Evolutionary conservation across 371 early-diverging fungal species (phyloP).

Genomic region (Synchytrium microbalum): DNA sequence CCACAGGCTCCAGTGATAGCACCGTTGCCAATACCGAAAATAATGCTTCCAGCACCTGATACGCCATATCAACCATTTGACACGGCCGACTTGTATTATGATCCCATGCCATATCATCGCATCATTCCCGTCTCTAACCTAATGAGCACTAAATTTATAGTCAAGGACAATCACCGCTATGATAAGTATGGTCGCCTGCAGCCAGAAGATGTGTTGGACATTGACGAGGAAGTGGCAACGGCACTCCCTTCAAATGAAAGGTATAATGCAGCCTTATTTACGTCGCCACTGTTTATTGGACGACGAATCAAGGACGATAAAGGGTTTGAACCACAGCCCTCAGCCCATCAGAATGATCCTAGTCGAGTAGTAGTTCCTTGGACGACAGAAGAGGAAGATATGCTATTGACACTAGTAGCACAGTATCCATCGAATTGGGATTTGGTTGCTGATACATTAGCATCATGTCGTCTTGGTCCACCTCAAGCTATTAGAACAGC

Average conservation of each 20-base stretch:
- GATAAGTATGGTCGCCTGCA: conserved; percentile 23
- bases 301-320: neutral
- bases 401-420: conserved; percentile 46
- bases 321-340: neutral
- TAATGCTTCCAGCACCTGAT: neutral
- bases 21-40: neutral
- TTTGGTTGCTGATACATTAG: conserved; percentile 51
- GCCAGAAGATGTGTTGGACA: conserved; percentile 1
- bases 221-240: neutral
- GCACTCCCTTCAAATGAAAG: neutral
- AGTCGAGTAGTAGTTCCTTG: conserved; percentile 29
- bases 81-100: neutral
- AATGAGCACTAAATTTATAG: conserved; percentile 10
- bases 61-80: neutral
- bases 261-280: neutral
- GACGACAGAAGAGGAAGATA: conserved; percentile 62
- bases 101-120: conserved; percentile 9
- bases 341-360: neutral
- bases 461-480: conserved; percentile 43
- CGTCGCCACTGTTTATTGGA: neutral
- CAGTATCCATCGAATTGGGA: conserved; percentile 64
- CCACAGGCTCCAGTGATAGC: too few relatives aligned
- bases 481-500: conserved; percentile 41
- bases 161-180: conserved; percentile 17
- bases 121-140: conserved; percentile 22